Conservation (phyloP, 2,329 filamentous ascomycete species). For the Eutypella sp. region DNA sequence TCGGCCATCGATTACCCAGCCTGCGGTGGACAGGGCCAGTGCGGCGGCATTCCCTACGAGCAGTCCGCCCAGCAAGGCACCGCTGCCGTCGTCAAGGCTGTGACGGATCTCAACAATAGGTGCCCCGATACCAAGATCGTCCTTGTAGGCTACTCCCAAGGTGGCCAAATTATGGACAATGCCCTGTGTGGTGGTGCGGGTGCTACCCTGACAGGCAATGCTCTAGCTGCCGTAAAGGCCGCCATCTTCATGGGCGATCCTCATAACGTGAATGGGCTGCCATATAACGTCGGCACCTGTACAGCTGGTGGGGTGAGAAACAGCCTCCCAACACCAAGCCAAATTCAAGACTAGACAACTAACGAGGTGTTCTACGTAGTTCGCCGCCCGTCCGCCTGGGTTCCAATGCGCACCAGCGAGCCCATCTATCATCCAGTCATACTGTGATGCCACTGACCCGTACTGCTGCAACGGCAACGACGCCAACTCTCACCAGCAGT, state of each 20-base stretch:
- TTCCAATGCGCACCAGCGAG: conserved; percentile 51
- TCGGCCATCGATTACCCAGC: conserved; percentile 50
- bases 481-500: conserved; percentile 55
- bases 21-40: conserved; percentile 51
- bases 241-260: conserved; percentile 61
- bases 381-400: conserved; percentile 52
- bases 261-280: conserved; percentile 46
- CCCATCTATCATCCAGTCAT: conserved; percentile 52
- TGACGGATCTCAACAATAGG: conserved; percentile 48
- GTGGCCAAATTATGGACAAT: conserved; percentile 59
- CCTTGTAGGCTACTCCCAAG: conserved; percentile 60
- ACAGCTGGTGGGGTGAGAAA: conserved; percentile 50
- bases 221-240: conserved; percentile 51
- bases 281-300: conserved; percentile 60
- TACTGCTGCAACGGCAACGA: conserved; percentile 64
- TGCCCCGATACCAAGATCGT: conserved; percentile 56
- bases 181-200: conserved; percentile 55
- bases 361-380: conserved; percentile 33
- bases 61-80: conserved; percentile 51
- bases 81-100: conserved; percentile 48
- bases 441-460: conserved; percentile 59
- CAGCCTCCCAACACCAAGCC: background rate
- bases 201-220: conserved; percentile 38
- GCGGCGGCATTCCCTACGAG: conserved; percentile 51
- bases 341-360: background rate